Percentiles rank a stretch among this genome's conserved stretches.
phyloP scores from a whole-genome alignment of 2,329 filamentous ascomycete species.

The Scedosporium boydii region DNA sequence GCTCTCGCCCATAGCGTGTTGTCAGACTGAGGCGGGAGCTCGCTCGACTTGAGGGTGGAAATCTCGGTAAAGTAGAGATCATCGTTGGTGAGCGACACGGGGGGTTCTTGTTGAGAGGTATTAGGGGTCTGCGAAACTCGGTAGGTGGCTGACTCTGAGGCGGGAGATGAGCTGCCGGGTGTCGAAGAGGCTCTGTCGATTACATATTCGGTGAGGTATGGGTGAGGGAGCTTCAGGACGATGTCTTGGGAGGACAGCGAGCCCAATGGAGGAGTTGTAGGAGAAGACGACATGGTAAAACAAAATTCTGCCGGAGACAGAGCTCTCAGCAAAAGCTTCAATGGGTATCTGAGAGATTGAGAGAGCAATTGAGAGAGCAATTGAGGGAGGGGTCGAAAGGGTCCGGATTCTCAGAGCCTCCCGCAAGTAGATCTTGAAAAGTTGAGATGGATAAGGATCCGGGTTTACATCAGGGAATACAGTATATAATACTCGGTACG shows the following conservation, averaged over 20 bases:
- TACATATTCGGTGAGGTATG: conserved; percentile 36
- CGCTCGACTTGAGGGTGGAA: conserved; percentile 36
- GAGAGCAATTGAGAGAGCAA: neutral
- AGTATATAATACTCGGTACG: neutral
- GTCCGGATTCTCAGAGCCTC: neutral
- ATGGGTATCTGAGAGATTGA: too few relatives aligned
- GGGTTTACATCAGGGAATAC: neutral
- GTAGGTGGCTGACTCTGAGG: conserved; percentile 18
- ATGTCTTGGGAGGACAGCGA: conserved; percentile 24
- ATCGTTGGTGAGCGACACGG: conserved; percentile 23
- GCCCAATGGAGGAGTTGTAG: conserved; percentile 14
- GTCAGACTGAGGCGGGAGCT: conserved; percentile 38
- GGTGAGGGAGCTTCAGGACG: conserved; percentile 38
- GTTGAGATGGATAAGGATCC: neutral
- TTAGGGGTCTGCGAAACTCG: conserved; percentile 23
- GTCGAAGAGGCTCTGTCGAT: conserved; percentile 20
- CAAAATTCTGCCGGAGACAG: neutral
- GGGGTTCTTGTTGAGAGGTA: conserved; percentile 17
- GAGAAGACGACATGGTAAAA: conserved; percentile 14
- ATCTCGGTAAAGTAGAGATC: conserved; percentile 35
- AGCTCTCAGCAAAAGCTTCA: too few relatives aligned
- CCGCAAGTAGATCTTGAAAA: neutral
- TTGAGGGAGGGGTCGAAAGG: neutral
- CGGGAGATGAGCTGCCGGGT: conserved; percentile 12
- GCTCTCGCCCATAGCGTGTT: conserved; percentile 49